Evolutionary conservation across 768 basidiomycete genomes (phyloP).

Genomic region (Butyriboletus loyo): DNA sequence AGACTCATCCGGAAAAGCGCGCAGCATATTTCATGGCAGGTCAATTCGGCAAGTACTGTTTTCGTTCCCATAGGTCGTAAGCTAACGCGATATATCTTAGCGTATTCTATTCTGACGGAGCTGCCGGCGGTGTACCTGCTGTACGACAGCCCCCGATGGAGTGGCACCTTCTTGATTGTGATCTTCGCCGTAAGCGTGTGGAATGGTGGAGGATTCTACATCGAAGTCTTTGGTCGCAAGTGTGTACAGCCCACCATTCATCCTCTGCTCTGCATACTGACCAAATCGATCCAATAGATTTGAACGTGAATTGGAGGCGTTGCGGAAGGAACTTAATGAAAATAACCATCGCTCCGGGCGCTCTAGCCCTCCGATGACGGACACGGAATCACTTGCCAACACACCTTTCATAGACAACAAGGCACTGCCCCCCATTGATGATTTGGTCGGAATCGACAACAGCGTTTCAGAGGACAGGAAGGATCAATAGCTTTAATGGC

Average conservation of each 20-base stretch:
- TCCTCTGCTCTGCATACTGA: constrained; percentile 2
- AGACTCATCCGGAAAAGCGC: constrained; percentile 58
- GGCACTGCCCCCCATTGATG: constrained; percentile 20
- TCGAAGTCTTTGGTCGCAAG: constrained; percentile 97
- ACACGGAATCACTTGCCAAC: constrained; percentile 37
- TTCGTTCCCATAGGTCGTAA: neutral
- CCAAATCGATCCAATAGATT: constrained; percentile 50
- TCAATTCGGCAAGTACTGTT: constrained; percentile 61
- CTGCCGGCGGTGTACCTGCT: constrained; percentile 80
- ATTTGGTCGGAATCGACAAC: constrained; percentile 15
- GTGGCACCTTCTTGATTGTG: constrained; percentile 68
- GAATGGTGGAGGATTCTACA: constrained; percentile 96
- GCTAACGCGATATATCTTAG: constrained; percentile 36
- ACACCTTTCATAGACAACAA: constrained; percentile 32
- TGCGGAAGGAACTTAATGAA: constrained; percentile 88
- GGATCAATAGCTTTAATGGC: constrained; percentile 21
- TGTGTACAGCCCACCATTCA: constrained; percentile 40
- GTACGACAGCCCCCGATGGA: constrained; percentile 78
- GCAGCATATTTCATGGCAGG: constrained; percentile 78
- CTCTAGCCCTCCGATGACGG: constrained; percentile 51
- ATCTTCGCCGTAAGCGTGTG: constrained; percentile 88
- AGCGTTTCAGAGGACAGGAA: constrained; percentile 24
- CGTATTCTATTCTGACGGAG: constrained; percentile 84
- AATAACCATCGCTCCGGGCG: constrained; percentile 50
- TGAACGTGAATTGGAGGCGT: constrained; percentile 85